phyloP scores from a whole-genome alignment of 2,329 filamentous ascomycete genomes.

The Stachybotrys chlorohalonatus region DNA sequence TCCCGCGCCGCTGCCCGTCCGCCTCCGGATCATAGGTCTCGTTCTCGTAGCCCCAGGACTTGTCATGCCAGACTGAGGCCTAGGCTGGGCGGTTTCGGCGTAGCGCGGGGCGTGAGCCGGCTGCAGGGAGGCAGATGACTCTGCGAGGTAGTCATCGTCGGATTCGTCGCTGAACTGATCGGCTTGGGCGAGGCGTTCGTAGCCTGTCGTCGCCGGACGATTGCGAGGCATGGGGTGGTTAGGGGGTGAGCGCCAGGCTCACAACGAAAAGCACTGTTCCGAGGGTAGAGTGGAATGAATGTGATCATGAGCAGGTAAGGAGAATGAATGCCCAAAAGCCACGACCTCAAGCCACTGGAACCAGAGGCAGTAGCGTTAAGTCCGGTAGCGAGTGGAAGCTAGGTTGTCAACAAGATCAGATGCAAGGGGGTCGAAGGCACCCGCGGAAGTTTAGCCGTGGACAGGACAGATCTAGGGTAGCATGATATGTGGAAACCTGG shows the following conservation, averaged over 20 bases:
- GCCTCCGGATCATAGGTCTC: constrained; percentile 34
- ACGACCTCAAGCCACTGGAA: too few relatives aligned
- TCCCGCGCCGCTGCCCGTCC: constrained; percentile 64
- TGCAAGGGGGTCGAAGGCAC: too few relatives aligned
- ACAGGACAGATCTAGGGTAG: neutral
- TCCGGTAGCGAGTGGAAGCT: too few relatives aligned
- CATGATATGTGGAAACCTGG: neutral
- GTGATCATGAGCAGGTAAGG: too few relatives aligned
- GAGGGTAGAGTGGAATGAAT: neutral
- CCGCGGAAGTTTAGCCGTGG: too few relatives aligned
- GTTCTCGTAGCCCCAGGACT: constrained; percentile 35
- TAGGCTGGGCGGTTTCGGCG: constrained; percentile 53
- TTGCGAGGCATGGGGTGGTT: constrained; percentile 50
- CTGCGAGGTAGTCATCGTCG: constrained; percentile 51
- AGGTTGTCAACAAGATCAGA: too few relatives aligned
- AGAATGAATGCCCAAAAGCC: too few relatives aligned
- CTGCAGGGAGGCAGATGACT: constrained; percentile 47
- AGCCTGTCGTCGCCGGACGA: constrained; percentile 68
- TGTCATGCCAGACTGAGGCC: constrained; percentile 50
- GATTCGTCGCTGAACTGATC: constrained; percentile 67
- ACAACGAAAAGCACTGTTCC: neutral
- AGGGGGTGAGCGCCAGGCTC: neutral
- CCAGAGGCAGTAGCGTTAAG: too few relatives aligned
- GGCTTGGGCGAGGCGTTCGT: constrained; percentile 76
- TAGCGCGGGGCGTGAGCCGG: constrained; percentile 52